These are phyloP conservation scores for Straminergon stramineum DNA, from an alignment of 225 moss, liverwort and hornwort genomes.

Conservation along the genomic window DNA sequence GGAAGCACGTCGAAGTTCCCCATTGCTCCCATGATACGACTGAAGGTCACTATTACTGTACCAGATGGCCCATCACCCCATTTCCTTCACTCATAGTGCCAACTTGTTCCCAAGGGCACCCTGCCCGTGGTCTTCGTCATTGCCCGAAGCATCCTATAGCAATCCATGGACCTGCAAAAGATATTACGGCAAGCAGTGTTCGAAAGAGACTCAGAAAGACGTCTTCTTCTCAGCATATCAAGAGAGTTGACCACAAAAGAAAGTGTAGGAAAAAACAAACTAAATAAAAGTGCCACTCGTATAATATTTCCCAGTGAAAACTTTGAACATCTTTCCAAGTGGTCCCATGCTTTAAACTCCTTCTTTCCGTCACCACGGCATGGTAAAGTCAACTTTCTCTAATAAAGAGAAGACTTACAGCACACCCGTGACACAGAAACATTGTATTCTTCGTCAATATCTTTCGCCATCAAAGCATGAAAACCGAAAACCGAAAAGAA, in stretches of 20 bases:
- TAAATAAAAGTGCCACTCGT: neutral
- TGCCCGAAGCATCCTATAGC: conserved; percentile 14
- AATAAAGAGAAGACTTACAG: neutral
- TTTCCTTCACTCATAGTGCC: conserved; percentile 23
- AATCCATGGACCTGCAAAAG: conserved; percentile 23
- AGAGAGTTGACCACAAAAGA: neutral
- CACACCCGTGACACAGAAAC: neutral
- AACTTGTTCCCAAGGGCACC: conserved; percentile 17
- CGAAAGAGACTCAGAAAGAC: neutral
- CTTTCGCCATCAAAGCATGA: neutral
- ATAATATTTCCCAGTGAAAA: neutral
- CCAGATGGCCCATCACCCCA: neutral
- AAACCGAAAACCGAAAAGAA: neutral
- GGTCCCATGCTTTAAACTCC: neutral
- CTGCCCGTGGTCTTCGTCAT: conserved; percentile 10
- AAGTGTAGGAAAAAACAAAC: neutral
- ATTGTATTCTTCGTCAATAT: neutral
- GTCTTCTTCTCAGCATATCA: neutral
- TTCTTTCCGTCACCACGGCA: conserved; percentile 1
- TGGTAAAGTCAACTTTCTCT: neutral
- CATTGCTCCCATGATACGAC: conserved; percentile 50
- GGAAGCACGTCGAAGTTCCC: conserved; percentile 60
- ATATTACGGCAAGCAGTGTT: neutral
- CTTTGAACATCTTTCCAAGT: neutral
- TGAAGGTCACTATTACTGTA: neutral